phyloP scores from a whole-genome alignment of 2,329 filamentous ascomycete species.

The Myriosclerotinia scirpicola region DNA sequence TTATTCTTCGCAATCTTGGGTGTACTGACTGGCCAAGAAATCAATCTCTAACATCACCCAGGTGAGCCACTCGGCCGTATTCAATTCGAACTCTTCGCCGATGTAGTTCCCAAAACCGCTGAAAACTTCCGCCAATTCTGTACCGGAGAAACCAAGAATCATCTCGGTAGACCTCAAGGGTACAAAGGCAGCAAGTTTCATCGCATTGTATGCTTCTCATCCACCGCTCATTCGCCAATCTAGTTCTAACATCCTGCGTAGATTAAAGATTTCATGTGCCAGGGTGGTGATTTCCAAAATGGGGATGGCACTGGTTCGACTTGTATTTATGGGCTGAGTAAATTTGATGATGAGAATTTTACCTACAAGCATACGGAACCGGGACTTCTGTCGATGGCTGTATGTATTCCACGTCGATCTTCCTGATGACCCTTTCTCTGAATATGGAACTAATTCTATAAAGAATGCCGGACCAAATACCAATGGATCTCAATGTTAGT shows the following conservation, averaged over 20 bases:
- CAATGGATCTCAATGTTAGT: constrained; percentile 77
- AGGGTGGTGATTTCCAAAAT: constrained; percentile 93
- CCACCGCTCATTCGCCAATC: background rate
- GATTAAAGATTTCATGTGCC: constrained; percentile 97
- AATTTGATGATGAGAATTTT: constrained; percentile 92
- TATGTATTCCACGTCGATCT: constrained; percentile 48
- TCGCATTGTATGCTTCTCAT: constrained; percentile 66
- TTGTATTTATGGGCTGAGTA: constrained; percentile 81
- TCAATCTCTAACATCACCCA: constrained; percentile 41
- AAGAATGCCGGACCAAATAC: constrained; percentile 89
- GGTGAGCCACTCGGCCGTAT: constrained; percentile 84
- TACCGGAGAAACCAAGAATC: constrained; percentile 85
- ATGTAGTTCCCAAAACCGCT: constrained; percentile 81
- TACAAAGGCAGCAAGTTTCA: constrained; percentile 97
- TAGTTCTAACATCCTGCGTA: background rate
- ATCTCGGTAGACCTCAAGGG: constrained; percentile 75
- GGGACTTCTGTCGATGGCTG: constrained; percentile 90
- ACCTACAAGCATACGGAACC: constrained; percentile 72
- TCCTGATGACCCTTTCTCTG: background rate
- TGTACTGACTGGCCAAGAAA: no score
- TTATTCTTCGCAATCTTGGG: no score
- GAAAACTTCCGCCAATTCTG: constrained; percentile 98
- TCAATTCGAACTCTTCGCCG: constrained; percentile 85
- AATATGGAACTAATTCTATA: constrained; percentile 9
- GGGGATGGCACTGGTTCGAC: constrained; percentile 88